Evolutionary conservation across 331 rosid species (phyloP), one percentile per base, ranked within the genome.

Genomic region (Ulmus americana): DNA sequence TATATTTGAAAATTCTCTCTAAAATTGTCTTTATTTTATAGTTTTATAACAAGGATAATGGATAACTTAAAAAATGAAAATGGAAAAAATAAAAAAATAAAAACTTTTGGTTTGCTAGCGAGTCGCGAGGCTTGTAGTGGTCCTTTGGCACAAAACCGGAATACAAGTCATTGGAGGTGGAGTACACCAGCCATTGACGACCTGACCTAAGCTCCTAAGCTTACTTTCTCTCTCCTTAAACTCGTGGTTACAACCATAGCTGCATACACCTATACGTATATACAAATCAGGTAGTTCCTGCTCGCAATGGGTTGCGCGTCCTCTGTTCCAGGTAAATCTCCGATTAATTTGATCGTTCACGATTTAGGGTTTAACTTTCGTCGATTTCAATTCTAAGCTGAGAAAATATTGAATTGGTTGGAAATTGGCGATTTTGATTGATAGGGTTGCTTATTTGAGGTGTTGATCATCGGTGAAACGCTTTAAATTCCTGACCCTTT

Each of bases 281-380:
- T 56, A 38, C 38, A 3, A 42, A 15, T 45, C 48, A 39, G 39
- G 48, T 10, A 59, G 35, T 62, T 63, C 74, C 70, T 39, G 68
- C 45, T 73, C 57, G 53, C 65, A 44, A 82, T 89, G 98, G 96
- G 95, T 76, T 89, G 95, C 81, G 80, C 91, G 18, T 76, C 95
- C 39, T 92, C 98, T 76, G 51, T 83, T 72, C 91, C 88, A 5
- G 95, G 98, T 89, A 71, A 74, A 40, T 7, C 39, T 55, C 13
- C 11, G 13, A 48, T 7, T 59, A 22, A 57, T 46, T 71, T 39
- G 14, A 56, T 60, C 55, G 10, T 28, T 63, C 41, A 1, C 20
- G 1, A 40, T 28, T 63, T 45, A 41, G 46, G 69, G 43, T 51
- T 59, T 50, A 35, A 0, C 22, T 14, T 55, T 60, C 55, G 8